Conservation (phyloP, 345 rosid species). For the Cardiospermum halicacabum region DNA sequence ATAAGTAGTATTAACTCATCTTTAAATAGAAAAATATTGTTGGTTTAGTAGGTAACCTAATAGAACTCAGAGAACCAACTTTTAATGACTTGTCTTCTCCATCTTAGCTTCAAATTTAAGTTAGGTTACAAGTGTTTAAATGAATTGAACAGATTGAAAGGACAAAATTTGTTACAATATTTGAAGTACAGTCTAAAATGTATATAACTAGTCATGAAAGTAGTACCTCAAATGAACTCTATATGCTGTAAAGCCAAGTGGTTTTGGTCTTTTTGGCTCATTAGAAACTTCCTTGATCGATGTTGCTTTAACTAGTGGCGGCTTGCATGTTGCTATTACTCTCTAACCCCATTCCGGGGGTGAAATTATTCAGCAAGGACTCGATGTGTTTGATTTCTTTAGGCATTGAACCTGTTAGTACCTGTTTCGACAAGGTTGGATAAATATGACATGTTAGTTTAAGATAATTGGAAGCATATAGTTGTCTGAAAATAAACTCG, state of each 20-base stretch:
- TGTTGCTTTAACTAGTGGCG: conserved; percentile 5
- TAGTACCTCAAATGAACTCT: not conserved
- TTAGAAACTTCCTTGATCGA: not conserved
- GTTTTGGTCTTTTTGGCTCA: not conserved
- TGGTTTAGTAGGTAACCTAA: too few relatives aligned
- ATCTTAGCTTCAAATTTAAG: too few relatives aligned
- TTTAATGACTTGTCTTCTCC: too few relatives aligned
- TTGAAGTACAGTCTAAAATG: not conserved
- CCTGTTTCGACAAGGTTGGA: conserved; percentile 31
- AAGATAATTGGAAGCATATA: not conserved
- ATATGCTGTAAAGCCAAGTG: not conserved
- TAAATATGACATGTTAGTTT: too few relatives aligned
- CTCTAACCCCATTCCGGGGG: conserved; percentile 18
- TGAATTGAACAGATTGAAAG: not conserved
- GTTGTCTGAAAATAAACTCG: not conserved
- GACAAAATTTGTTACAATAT: not conserved
- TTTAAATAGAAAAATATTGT: too few relatives aligned
- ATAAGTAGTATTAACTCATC: too few relatives aligned
- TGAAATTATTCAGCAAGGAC: conserved; percentile 57
- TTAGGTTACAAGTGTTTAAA: not conserved
- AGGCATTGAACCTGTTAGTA: conserved; percentile 94
- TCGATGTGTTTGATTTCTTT: conserved; percentile 82
- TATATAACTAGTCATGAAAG: not conserved
- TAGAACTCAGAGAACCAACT: too few relatives aligned
- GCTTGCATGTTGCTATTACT: conserved; percentile 7